Evolutionary conservation across 345 rosid species (phyloP).

Genomic region (Euphorbia peplus): DNA sequence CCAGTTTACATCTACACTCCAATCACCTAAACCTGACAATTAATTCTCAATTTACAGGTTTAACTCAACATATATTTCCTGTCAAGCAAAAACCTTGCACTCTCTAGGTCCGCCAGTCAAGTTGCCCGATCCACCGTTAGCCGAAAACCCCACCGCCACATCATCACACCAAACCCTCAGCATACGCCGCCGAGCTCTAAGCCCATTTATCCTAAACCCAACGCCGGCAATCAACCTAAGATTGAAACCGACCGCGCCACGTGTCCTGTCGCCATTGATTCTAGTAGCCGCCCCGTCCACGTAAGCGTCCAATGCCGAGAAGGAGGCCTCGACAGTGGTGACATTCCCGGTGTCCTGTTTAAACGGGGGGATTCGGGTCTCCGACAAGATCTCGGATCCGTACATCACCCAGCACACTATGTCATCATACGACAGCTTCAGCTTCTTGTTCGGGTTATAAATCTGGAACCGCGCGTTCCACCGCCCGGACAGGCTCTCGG

Average conservation of each 20-base stretch:
- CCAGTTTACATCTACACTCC: too few relatives aligned
- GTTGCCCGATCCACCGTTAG: conserved; percentile 50
- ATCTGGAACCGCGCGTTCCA: conserved; percentile 54
- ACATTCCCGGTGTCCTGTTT: conserved; percentile 43
- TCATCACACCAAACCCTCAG: conserved; percentile 45
- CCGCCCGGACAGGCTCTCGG: conserved; percentile 38
- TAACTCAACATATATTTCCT: background rate
- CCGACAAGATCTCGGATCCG: conserved; percentile 29
- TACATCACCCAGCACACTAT: conserved; percentile 23
- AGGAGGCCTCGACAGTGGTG: conserved; percentile 32
- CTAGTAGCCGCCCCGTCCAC: conserved; percentile 27
- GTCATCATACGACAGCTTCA: conserved; percentile 41
- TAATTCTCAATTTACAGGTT: background rate
- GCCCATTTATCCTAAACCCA: conserved; percentile 45
- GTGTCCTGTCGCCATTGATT: conserved; percentile 38
- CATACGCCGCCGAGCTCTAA: conserved; percentile 44
- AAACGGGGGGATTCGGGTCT: conserved; percentile 56
- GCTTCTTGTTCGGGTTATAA: conserved; percentile 73
- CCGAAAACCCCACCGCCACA: conserved; percentile 36
- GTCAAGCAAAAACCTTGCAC: conserved; percentile 39
- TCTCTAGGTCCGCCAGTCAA: conserved; percentile 39
- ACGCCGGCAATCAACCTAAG: conserved; percentile 40
- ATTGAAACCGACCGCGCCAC: conserved; percentile 45
- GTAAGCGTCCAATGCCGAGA: conserved; percentile 43
- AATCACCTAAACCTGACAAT: background rate